Percentiles rank a stretch among this genome's conserved stretches.
phyloP scores from a whole-genome alignment of 768 basidiomycete species.

The Russula sp. region DNA sequence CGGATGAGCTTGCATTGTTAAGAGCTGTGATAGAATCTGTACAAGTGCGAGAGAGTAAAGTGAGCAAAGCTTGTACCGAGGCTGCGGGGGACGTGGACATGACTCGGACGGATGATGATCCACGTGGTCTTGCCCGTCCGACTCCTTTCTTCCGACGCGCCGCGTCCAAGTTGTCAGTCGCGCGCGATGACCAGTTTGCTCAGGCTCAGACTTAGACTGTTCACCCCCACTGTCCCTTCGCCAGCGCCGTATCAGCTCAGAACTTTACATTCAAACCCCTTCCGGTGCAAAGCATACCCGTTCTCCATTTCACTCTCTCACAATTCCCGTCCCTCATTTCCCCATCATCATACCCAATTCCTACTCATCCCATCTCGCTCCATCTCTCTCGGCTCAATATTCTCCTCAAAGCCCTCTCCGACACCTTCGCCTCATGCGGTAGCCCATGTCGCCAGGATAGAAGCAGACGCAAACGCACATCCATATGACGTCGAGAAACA shows the following conservation, averaged over 20 bases:
- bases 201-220: constrained; percentile 18
- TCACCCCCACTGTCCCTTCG: neutral
- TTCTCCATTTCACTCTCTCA: constrained; percentile 23
- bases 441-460: constrained; percentile 64
- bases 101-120: neutral
- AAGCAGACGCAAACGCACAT: constrained; percentile 70
- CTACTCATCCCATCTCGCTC: constrained; percentile 6
- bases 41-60: constrained; percentile 25
- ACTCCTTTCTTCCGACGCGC: neutral
- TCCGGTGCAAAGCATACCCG: constrained; percentile 25
- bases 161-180: neutral
- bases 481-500: constrained; percentile 68
- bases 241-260: neutral
- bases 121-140: neutral
- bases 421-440: constrained; percentile 58
- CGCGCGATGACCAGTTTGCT: constrained; percentile 9
- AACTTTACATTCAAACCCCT: constrained; percentile 18
- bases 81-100: constrained; percentile 30
- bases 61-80: constrained; percentile 3
- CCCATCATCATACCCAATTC: neutral
- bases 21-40: constrained; percentile 30
- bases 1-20: constrained; percentile 3
- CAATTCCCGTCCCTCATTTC: constrained; percentile 7
- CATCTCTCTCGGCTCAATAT: constrained; percentile 17
- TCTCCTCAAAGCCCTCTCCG: constrained; percentile 14